Conservation (phyloP, 495 filamentous ascomycete genomes). For the Aspergillus funiculosus region DNA sequence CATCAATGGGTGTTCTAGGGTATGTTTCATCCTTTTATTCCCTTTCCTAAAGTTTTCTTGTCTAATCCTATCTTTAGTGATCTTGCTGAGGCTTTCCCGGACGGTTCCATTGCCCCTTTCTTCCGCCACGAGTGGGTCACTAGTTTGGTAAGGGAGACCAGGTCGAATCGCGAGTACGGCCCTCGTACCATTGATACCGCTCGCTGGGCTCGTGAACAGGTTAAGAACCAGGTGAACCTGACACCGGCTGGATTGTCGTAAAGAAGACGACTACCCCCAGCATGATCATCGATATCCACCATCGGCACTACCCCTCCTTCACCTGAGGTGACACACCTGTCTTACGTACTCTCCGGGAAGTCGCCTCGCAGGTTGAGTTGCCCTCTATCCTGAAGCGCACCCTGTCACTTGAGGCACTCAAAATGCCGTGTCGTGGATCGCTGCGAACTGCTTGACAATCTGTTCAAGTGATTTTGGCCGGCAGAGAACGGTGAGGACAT, state of each 20-base stretch:
- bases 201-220: conserved; percentile 94
- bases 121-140: conserved; percentile 91
- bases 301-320: conserved; percentile 1
- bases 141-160: conserved; percentile 77
- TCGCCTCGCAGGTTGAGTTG: conserved; percentile 11
- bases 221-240: conserved; percentile 77
- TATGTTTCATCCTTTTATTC: conserved; percentile 41
- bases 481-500: conserved; percentile 1
- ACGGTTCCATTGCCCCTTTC: conserved; percentile 73
- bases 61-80: conserved; percentile 60
- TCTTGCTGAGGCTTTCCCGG: conserved; percentile 86
- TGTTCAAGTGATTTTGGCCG: not conserved
- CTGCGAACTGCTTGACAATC: conserved; percentile 6
- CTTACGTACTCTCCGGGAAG: conserved; percentile 14
- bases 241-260: conserved; percentile 36
- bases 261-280: conserved; percentile 6
- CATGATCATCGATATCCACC: not conserved
- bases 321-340: conserved; percentile 11
- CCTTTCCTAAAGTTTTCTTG: conserved; percentile 1
- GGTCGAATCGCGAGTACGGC: conserved; percentile 75
- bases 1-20: conserved; percentile 95
- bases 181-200: conserved; percentile 85
- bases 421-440: conserved; percentile 17
- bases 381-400: conserved; percentile 6
- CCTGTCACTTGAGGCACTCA: conserved; percentile 9